phyloP scores from a whole-genome alignment of 2,329 filamentous ascomycete species.

The Aureobasidium zeae region DNA sequence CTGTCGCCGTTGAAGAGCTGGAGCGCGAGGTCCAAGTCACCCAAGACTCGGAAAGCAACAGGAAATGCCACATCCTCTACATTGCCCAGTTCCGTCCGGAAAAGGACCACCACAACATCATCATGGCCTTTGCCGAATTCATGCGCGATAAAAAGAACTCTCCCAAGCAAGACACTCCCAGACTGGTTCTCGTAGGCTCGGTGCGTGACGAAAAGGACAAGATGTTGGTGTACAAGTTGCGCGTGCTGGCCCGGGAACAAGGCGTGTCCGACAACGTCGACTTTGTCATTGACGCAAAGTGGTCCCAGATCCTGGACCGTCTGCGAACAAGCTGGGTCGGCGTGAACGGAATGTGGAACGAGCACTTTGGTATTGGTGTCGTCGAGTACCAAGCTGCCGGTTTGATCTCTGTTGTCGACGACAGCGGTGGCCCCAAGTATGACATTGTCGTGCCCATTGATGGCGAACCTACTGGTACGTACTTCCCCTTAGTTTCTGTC shows the following conservation, averaged over 20 bases:
- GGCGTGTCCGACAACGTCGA: constrained; percentile 74
- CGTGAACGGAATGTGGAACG: constrained; percentile 99
- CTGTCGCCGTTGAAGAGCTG: constrained; percentile 80
- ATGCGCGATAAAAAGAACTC: constrained; percentile 33
- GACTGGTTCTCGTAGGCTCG: constrained; percentile 77
- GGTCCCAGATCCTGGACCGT: constrained; percentile 77
- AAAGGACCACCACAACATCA: constrained; percentile 85
- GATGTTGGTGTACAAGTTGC: constrained; percentile 77
- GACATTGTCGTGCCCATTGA: constrained; percentile 83
- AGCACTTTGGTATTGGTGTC: constrained; percentile 97
- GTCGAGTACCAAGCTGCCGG: constrained; percentile 97
- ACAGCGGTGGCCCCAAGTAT: constrained; percentile 83
- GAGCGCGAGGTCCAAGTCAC: constrained; percentile 65
- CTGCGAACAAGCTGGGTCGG: constrained; percentile 69
- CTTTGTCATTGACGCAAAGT: constrained; percentile 83
- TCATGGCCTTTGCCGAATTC: constrained; percentile 70
- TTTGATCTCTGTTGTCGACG: constrained; percentile 82
- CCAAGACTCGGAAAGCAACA: constrained; percentile 55
- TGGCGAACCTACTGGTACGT: constrained; percentile 64
- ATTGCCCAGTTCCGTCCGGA: constrained; percentile 97
- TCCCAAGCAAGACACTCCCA: constrained; percentile 36
- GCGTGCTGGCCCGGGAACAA: constrained; percentile 77
- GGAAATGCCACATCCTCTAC: constrained; percentile 71
- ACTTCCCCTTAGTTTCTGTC: background rate
- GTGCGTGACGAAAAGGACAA: constrained; percentile 78